Conservation (phyloP, 306 rosid genomes). For the Quillaja saponaria region DNA sequence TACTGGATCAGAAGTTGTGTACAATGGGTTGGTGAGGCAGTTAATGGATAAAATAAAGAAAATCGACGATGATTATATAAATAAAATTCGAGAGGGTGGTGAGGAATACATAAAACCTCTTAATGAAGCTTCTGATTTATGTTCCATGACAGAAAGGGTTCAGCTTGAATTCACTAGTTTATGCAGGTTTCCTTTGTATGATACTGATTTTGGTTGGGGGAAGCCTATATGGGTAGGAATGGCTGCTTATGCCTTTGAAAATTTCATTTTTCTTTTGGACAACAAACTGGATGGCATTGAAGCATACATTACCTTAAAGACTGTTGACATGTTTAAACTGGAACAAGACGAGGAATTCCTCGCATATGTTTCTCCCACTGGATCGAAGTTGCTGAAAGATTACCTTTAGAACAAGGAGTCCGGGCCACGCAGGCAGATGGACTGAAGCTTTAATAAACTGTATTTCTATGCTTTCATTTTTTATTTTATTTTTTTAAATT, state of each 20-base stretch:
- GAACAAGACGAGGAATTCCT: conserved; percentile 39
- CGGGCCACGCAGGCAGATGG: too few species aligned
- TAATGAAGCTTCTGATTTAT: conserved; percentile 20
- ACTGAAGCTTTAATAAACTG: too few species aligned
- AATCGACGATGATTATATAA: conserved; percentile 33
- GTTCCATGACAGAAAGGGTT: conserved; percentile 31
- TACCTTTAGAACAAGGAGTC: too few species aligned
- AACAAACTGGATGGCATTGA: conserved; percentile 45
- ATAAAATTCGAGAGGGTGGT: conserved; percentile 18
- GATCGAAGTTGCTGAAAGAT: too few species aligned
- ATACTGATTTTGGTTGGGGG: conserved; percentile 65
- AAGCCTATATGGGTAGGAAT: conserved; percentile 53
- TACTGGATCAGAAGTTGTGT: background rate
- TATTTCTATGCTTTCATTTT: too few species aligned
- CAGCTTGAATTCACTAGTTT: conserved; percentile 43
- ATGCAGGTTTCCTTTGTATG: conserved; percentile 57
- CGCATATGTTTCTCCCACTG: too few species aligned
- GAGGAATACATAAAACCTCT: background rate
- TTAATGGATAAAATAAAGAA: conserved; percentile 38
- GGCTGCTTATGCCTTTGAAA: conserved; percentile 42
- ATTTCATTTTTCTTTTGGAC: conserved; percentile 51
- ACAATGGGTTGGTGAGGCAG: conserved; percentile 20
- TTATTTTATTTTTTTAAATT: too few species aligned
- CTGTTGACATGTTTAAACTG: conserved; percentile 49
- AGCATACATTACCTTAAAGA: conserved; percentile 43